A percentile compares a stretch with the other conserved stretches of the same genome.
Conservation (phyloP, 805 yeast genomes). For the Zygoascus ofunaensis region DNA sequence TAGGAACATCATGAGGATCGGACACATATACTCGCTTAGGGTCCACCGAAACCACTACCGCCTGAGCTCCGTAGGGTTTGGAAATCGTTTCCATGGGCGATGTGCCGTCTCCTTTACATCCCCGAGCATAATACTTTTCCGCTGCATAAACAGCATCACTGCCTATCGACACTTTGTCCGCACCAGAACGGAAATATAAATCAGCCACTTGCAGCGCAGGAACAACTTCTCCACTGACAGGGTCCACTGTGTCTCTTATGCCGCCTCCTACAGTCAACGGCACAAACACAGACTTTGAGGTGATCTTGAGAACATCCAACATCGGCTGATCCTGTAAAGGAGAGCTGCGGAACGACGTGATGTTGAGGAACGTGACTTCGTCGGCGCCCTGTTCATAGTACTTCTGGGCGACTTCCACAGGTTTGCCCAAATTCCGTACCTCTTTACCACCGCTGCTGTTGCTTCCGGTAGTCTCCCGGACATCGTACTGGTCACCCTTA, state of each 20-base stretch:
- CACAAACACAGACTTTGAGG: slow-evolving; percentile 88
- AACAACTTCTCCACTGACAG: slow-evolving; percentile 58
- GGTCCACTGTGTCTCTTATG: slow-evolving; percentile 81
- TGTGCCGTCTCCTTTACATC: slow-evolving; percentile 52
- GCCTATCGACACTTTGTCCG: slow-evolving; percentile 97
- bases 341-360: slow-evolving; percentile 90
- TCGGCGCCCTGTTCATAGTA: slow-evolving; percentile 95
- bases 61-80: slow-evolving; percentile 87
- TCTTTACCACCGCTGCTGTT: slow-evolving; percentile 35
- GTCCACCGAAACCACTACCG: slow-evolving; percentile 97
- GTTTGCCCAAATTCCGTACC: slow-evolving; percentile 92
- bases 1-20: slow-evolving; percentile 43
- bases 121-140: slow-evolving; percentile 59
- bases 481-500: slow-evolving; percentile 97
- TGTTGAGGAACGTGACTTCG: slow-evolving; percentile 88
- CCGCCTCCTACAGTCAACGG: slow-evolving; percentile 99
- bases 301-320: slow-evolving; percentile 74
- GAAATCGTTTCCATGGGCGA: slow-evolving; percentile 93
- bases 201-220: slow-evolving; percentile 89
- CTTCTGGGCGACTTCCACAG: slow-evolving; percentile 84
- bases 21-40: slow-evolving; percentile 81
- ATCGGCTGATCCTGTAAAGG: slow-evolving; percentile 91
- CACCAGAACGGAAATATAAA: slow-evolving; percentile 89
- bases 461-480: slow-evolving; percentile 82
- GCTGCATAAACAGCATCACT: slow-evolving; percentile 93